Evolutionary conservation across 805 yeast genomes (phyloP).

Genomic region (Lipomyces lipofer): DNA sequence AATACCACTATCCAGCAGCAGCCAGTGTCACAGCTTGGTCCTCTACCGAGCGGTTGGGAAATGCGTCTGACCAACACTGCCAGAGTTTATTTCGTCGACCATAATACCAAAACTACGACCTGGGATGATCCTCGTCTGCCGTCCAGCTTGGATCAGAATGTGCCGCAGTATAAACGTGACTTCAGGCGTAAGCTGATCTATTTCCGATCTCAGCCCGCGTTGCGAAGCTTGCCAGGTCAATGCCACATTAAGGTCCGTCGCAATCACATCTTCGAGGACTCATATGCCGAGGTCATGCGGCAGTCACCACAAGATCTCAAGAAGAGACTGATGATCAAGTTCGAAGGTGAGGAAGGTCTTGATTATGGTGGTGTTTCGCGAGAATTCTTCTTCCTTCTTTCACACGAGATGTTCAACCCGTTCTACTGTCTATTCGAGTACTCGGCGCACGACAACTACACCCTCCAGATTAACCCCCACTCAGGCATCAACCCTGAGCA

Average conservation of each 20-base stretch:
- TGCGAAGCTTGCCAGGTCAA: constrained; percentile 96
- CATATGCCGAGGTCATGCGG: constrained; percentile 97
- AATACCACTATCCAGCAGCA: constrained; percentile 93
- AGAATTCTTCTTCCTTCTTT: constrained; percentile 92
- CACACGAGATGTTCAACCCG: constrained; percentile 99
- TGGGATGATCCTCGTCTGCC: constrained; percentile 99
- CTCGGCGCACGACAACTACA: constrained; percentile 96
- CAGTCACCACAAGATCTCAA: constrained; percentile 98
- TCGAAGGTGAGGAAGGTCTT: constrained; percentile 98
- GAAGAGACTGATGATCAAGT: constrained; percentile 95
- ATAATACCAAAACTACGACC: constrained; percentile 97
- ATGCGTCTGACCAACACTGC: constrained; percentile 99
- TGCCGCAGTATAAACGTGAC: constrained; percentile 98
- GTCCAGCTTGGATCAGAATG: constrained; percentile 94
- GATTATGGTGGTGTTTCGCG: constrained; percentile 99
- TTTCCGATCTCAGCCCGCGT: constrained; percentile 97
- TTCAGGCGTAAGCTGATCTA: constrained; percentile 96
- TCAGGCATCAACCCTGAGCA: constrained; percentile 97
- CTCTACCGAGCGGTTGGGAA: constrained; percentile 99
- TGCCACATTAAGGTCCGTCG: constrained; percentile 98
- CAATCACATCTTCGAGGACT: constrained; percentile 94
- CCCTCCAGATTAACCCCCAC: constrained; percentile 96
- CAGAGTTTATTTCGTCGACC: constrained; percentile 97
- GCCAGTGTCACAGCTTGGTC: constrained; percentile 96
- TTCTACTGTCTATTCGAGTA: constrained; percentile 96